A percentile compares a stretch with the other conserved stretches of the same genome.
Evolutionary conservation across 441 rosid genomes (phyloP).

Genomic region (Gossypium davidsonii): DNA sequence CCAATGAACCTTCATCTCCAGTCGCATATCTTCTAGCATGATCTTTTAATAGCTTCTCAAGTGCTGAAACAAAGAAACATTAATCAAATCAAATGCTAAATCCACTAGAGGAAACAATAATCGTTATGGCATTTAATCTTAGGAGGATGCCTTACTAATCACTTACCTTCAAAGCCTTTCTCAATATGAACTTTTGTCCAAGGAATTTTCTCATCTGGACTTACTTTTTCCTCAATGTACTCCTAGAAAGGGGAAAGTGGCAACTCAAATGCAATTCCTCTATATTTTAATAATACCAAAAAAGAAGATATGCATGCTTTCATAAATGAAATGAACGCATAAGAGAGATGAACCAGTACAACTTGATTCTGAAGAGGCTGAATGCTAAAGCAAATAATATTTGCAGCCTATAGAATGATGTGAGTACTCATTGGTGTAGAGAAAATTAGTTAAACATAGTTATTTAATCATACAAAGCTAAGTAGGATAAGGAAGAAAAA

Average conservation of each 20-base stretch:
- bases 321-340: neutral
- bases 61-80: conserved; percentile 38
- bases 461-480: neutral
- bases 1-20: conserved; percentile 69
- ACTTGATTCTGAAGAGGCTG: conserved; percentile 68
- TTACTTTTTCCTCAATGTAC: conserved; percentile 44
- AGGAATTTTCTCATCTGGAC: conserved; percentile 35
- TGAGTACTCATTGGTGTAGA: neutral
- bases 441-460: neutral
- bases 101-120: neutral
- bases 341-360: conserved; percentile 37
- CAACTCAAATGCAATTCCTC: neutral
- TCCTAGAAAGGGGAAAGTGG: conserved; percentile 28
- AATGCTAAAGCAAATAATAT: conserved; percentile 61
- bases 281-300: neutral
- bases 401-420: conserved; percentile 45
- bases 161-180: conserved; percentile 65
- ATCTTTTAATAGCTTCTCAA: conserved; percentile 58
- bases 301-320: neutral
- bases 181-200: conserved; percentile 51
- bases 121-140: neutral
- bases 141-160: neutral
- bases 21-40: conserved; percentile 65
- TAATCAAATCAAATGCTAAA: conserved; percentile 6
- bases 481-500: neutral